These are phyloP conservation scores for Sugiyamaella floridensis DNA, from an alignment of 805 yeast species.

Conservation along the genomic window DNA sequence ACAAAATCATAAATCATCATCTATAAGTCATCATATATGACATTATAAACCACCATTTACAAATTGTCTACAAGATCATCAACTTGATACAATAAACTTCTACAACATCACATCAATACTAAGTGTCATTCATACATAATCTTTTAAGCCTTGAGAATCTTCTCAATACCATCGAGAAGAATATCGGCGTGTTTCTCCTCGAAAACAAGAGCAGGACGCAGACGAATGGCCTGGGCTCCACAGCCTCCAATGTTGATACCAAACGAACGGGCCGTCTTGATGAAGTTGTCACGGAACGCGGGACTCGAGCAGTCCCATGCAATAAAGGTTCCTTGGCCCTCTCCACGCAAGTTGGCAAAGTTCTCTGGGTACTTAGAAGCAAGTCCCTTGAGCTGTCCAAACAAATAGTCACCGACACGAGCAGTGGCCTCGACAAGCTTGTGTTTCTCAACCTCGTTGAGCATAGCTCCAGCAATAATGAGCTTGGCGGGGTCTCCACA, in stretches of 20 bases:
- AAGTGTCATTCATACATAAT: neutral
- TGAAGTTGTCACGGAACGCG: slow-evolving; percentile 54
- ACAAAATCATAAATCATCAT: too few relatives aligned
- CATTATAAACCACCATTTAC: too few relatives aligned
- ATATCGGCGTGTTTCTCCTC: slow-evolving; percentile 76
- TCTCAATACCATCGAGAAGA: slow-evolving; percentile 41
- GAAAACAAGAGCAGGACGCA: slow-evolving; percentile 73
- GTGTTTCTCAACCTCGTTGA: slow-evolving; percentile 54
- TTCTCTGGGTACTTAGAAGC: slow-evolving; percentile 48
- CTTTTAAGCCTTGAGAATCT: slow-evolving; percentile 17
- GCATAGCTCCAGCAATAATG: slow-evolving; percentile 67
- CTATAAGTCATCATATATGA: too few relatives aligned
- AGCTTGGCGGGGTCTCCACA: slow-evolving; percentile 85
- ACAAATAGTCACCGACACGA: slow-evolving; percentile 63
- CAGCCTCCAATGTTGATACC: slow-evolving; percentile 86
- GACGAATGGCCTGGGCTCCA: slow-evolving; percentile 69
- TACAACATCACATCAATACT: too few relatives aligned
- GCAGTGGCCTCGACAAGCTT: slow-evolving; percentile 50
- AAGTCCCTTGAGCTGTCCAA: slow-evolving; percentile 48
- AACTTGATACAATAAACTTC: too few relatives aligned
- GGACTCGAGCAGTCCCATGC: slow-evolving; percentile 66
- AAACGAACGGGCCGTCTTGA: slow-evolving; percentile 48
- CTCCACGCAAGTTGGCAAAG: slow-evolving; percentile 60
- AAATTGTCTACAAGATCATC: too few relatives aligned
- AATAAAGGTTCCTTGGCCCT: slow-evolving; percentile 67